Conservation (phyloP, 176 grass and related monocot genomes). For the Aechmea fasciata region DNA sequence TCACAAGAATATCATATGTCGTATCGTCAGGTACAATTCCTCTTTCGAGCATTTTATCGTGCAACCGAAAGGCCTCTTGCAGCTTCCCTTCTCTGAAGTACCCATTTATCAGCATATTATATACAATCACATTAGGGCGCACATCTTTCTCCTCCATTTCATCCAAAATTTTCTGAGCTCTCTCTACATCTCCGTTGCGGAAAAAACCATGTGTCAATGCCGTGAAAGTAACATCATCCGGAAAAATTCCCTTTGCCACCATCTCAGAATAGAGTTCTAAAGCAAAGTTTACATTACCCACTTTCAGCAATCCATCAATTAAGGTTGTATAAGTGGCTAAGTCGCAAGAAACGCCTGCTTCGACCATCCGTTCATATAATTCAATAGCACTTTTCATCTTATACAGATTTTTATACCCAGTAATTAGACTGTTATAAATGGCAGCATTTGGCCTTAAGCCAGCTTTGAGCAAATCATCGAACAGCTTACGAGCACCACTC, state of each 20-base stretch:
- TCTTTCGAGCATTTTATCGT: slow-evolving; percentile 77
- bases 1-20: slow-evolving; percentile 53
- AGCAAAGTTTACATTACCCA: slow-evolving; percentile 48
- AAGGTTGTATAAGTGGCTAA: slow-evolving; percentile 58
- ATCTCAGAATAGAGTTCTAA: slow-evolving; percentile 58
- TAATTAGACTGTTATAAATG: slow-evolving; percentile 69
- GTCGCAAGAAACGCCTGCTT: slow-evolving; percentile 50
- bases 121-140: slow-evolving; percentile 44
- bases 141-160: slow-evolving; percentile 66
- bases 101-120: slow-evolving; percentile 81
- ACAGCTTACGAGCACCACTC: slow-evolving; percentile 45
- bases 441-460: slow-evolving; percentile 39
- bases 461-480: slow-evolving; percentile 48
- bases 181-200: slow-evolving; percentile 55
- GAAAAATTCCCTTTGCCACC: slow-evolving; percentile 52
- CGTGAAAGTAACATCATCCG: slow-evolving; percentile 67
- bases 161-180: slow-evolving; percentile 51
- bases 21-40: slow-evolving; percentile 53
- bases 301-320: slow-evolving; percentile 78
- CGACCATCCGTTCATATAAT: slow-evolving; percentile 51
- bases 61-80: slow-evolving; percentile 62
- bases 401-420: slow-evolving; percentile 62
- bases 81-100: slow-evolving; percentile 47
- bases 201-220: slow-evolving; percentile 56
- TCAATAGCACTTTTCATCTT: slow-evolving; percentile 50